Percentiles rank a stretch among this genome's conserved stretches.
phyloP scores from a whole-genome alignment of 139 green algal species.

The Chlorella sp. region DNA sequence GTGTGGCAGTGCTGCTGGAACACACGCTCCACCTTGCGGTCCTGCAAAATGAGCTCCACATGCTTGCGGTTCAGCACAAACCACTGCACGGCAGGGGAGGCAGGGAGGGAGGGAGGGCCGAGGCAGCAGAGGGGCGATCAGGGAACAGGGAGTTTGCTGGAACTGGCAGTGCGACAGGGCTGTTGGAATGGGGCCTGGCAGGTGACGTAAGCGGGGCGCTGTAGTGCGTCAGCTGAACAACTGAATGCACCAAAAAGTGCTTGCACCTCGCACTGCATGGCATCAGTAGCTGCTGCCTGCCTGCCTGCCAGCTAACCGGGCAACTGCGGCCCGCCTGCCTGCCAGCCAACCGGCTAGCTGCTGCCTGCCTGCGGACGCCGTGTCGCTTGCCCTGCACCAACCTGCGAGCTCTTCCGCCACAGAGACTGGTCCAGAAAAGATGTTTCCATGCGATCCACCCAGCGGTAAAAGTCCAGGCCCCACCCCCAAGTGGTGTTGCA shows the following conservation, averaged over 20 bases:
- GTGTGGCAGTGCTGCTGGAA: constrained; percentile 33
- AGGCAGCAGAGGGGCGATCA: too few relatives aligned
- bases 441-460: constrained; percentile 5
- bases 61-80: constrained; percentile 40
- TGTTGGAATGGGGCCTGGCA: too few relatives aligned
- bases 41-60: constrained; percentile 2
- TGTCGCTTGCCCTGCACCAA: background rate
- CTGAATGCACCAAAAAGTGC: too few relatives aligned
- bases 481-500: constrained; percentile 26
- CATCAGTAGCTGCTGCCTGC: too few relatives aligned
- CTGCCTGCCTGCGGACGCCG: background rate
- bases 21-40: constrained; percentile 11
- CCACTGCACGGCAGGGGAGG: constrained; percentile 21
- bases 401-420: constrained; percentile 31
- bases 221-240: too few relatives aligned
- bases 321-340: too few relatives aligned
- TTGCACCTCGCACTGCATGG: too few relatives aligned
- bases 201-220: too few relatives aligned
- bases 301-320: background rate
- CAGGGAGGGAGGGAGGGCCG: too few relatives aligned
- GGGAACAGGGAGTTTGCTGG: too few relatives aligned
- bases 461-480: constrained; percentile 19
- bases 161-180: too few relatives aligned
- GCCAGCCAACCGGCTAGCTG: too few relatives aligned
- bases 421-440: background rate